A percentile compares a stretch with the other conserved stretches of the same genome.
Conservation (phyloP, 768 basidiomycete genomes). For the Clitopilus hobsonii region DNA sequence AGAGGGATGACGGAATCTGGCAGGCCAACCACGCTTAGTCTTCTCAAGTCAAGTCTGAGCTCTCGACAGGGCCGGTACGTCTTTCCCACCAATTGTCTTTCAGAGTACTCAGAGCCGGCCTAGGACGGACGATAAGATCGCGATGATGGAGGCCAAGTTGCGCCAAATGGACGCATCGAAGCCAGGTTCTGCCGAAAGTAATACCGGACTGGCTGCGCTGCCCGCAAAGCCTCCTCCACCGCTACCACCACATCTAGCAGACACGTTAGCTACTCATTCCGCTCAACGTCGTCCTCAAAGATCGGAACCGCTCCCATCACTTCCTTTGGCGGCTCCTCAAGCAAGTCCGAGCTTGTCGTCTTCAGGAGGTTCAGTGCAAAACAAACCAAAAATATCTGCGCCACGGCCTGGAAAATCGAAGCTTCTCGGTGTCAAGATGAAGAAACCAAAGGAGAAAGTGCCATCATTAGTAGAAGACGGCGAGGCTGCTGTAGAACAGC, state of each 20-base stretch:
- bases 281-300: constrained; percentile 9
- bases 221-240: constrained; percentile 38
- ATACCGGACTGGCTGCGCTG: constrained; percentile 24
- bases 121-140: constrained; percentile 87
- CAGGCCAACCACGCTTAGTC: constrained; percentile 81
- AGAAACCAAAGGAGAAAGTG: constrained; percentile 27
- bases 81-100: background rate
- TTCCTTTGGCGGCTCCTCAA: constrained; percentile 16
- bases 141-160: constrained; percentile 93
- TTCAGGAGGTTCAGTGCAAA: background rate
- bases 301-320: constrained; percentile 16
- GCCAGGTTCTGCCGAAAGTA: constrained; percentile 17
- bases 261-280: background rate
- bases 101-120: constrained; percentile 6
- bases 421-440: constrained; percentile 37
- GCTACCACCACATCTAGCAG: constrained; percentile 14
- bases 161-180: constrained; percentile 60
- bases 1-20: constrained; percentile 50
- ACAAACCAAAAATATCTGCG: constrained; percentile 6
- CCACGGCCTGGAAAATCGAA: constrained; percentile 16
- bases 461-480: background rate
- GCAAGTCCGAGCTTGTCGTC: constrained; percentile 3
- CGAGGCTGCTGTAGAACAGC: background rate
- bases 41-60: constrained; percentile 69
- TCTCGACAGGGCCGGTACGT: constrained; percentile 50